Evolutionary conservation across 2,329 filamentous ascomycete genomes (phyloP), one percentile per base, ranked within the genome.

Genomic region (Scolecobasidium constrictum): DNA sequence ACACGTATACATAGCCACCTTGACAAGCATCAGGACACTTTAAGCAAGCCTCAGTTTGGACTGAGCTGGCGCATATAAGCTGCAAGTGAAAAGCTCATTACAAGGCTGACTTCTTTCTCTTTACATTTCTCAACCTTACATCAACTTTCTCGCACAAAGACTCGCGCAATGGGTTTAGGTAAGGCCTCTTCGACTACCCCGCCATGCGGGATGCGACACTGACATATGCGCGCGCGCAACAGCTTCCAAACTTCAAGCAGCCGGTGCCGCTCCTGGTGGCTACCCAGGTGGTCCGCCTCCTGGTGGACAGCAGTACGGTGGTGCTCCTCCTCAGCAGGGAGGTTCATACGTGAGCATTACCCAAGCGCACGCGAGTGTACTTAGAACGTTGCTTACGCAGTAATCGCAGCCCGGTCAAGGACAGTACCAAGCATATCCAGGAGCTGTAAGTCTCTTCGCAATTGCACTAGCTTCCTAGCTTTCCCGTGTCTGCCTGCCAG

Each of bases 341-440:
- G 34, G 40, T 28, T 20, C 17, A 42, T 42, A 42, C 13, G 40
- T 42, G 40, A 42, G 40, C 17, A 16, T 16, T 17, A 9, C 34
- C 31, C 40, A 9, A 9, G 6, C 3, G 18, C n/a, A 18, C 9
- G 5, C 40, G 18, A 37, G 4, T 17, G 16, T 42, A 13, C 9
- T 36, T 31, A 23, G 18, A 7, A 11, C 34, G 15, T 18, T 22
- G 20, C 13, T 35, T 20, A 19, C 21, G n/a, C 20, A n/a, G 11
- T 9, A 26, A 38, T n/a, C 2, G 12, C 15, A 17, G 13, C 23
- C 15, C 12, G 35, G 12, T 21, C 15, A 17, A 13, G 13, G 17
- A 34, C 33, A 11, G 19, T 45, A 47, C 33, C 45, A 47, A 38
- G 45, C 45, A 20, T 47, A 46, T 33, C 45, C 45, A 22, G 45